These are phyloP conservation scores for Luvunga scandens DNA, from an alignment of 345 rosid species.

Conservation along the genomic window DNA sequence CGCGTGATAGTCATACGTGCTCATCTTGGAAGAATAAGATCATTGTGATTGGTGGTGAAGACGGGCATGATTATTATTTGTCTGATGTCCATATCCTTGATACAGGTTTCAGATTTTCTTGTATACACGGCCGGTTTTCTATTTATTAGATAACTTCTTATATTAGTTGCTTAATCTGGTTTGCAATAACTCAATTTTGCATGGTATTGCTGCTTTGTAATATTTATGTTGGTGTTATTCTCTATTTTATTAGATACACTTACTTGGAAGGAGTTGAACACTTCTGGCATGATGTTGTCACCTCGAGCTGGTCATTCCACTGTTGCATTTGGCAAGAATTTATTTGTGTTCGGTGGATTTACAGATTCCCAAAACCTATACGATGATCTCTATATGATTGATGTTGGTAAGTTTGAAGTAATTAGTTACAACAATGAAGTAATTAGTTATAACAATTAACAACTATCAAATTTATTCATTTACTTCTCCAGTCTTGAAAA, in stretches of 20 bases:
- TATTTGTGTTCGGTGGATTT: conserved; percentile 96
- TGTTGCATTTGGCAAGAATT: conserved; percentile 75
- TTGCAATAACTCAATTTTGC: conserved; percentile 8
- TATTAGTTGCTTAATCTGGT: conserved; percentile 2
- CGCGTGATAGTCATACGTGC: conserved; percentile 95
- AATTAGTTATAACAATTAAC: conserved; percentile 4
- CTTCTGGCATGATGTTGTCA: conserved; percentile 73
- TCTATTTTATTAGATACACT: conserved; percentile 60
- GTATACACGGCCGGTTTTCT: not conserved
- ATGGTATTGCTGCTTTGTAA: conserved; percentile 11
- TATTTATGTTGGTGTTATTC: conserved; percentile 14
- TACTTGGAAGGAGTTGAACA: conserved; percentile 77
- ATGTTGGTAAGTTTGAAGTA: conserved; percentile 62
- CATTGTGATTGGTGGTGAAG: conserved; percentile 95
- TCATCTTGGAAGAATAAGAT: conserved; percentile 91
- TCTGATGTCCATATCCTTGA: conserved; percentile 95
- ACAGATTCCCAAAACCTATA: conserved; percentile 90
- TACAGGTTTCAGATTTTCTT: conserved; percentile 52
- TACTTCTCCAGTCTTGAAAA: not conserved
- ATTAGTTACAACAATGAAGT: conserved; percentile 1
- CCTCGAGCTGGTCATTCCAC: conserved; percentile 98
- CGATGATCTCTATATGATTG: conserved; percentile 81
- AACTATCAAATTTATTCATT: not conserved
- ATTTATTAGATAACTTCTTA: not conserved
- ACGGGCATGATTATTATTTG: conserved; percentile 85